Percentiles rank a stretch among this genome's conserved stretches.
Conservation (phyloP, 2,329 filamentous ascomycete species). For the Lachnellula arida region DNA sequence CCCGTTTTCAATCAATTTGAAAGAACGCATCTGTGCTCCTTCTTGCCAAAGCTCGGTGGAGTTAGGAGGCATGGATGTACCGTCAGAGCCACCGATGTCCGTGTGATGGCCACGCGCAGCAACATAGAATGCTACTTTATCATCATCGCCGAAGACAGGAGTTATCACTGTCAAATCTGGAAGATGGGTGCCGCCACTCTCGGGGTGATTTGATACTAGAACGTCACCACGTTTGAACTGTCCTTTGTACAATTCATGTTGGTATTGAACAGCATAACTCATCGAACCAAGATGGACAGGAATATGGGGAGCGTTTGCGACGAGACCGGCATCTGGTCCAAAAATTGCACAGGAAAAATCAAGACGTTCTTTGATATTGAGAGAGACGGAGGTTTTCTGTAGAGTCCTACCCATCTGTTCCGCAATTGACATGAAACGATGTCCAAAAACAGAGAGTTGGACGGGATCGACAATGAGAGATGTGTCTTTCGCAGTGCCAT, state of each 20-base stretch:
- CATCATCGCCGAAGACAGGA: conserved; percentile 62
- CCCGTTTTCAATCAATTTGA: conserved; percentile 67
- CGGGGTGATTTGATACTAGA: conserved; percentile 74
- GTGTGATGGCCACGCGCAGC: conserved; percentile 72
- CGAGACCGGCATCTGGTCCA: conserved; percentile 66
- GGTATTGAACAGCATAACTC: conserved; percentile 52
- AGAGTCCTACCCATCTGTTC: conserved; percentile 76
- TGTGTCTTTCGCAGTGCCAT: neutral
- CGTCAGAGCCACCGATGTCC: conserved; percentile 76
- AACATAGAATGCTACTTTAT: conserved; percentile 74
- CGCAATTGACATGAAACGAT: conserved; percentile 78
- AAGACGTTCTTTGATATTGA: conserved; percentile 74
- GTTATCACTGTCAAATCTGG: conserved; percentile 79
- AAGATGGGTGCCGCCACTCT: conserved; percentile 71
- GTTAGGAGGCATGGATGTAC: conserved; percentile 75
- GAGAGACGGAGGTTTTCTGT: conserved; percentile 69
- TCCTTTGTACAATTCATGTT: conserved; percentile 73
- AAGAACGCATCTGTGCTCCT: conserved; percentile 54
- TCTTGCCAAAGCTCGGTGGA: conserved; percentile 61
- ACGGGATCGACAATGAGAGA: conserved; percentile 61
- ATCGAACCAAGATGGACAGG: conserved; percentile 39
- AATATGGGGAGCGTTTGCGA: conserved; percentile 75
- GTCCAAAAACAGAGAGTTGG: conserved; percentile 69
- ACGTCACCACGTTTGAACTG: conserved; percentile 76
- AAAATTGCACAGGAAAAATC: conserved; percentile 77